A percentile compares a stretch with the other conserved stretches of the same genome.
Conservation (phyloP, 2,329 filamentous ascomycete species). For the Tolypocladium cylindrosporum region DNA sequence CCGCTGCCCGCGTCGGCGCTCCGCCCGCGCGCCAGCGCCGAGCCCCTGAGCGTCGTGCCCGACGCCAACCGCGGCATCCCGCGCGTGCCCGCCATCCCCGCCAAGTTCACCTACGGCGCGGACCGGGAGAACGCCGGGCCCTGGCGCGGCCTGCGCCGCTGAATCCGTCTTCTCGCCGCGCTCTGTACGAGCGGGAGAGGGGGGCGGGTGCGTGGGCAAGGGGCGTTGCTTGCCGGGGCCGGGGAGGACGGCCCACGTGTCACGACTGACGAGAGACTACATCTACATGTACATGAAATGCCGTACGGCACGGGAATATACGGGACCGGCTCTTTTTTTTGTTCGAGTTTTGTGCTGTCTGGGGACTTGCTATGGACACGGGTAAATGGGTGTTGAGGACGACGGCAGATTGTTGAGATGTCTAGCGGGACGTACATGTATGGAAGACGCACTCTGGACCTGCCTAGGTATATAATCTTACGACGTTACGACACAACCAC, state of each 20-base stretch:
- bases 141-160: conserved; percentile 18
- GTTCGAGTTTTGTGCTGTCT: background rate
- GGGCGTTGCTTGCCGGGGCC: too few relatives aligned
- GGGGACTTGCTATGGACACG: background rate
- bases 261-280: background rate
- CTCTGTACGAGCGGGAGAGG: background rate
- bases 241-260: background rate
- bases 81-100: conserved; percentile 31
- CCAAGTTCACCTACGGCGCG: conserved; percentile 26
- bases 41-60: conserved; percentile 29
- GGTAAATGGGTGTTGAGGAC: background rate
- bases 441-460: background rate
- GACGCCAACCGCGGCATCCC: conserved; percentile 38
- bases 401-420: background rate
- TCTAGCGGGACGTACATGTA: background rate
- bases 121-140: conserved; percentile 23
- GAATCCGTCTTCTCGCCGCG: too few relatives aligned
- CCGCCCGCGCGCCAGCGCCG: conserved; percentile 1
- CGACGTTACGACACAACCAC: background rate
- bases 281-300: background rate
- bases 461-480: background rate
- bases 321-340: background rate
- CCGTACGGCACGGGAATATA: background rate
- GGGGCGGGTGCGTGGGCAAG: too few relatives aligned
- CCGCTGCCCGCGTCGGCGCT: background rate